These are phyloP conservation scores for Cinnamomum micranthum DNA, from an alignment of 164 flowering plant genomes.

Conservation along the genomic window DNA sequence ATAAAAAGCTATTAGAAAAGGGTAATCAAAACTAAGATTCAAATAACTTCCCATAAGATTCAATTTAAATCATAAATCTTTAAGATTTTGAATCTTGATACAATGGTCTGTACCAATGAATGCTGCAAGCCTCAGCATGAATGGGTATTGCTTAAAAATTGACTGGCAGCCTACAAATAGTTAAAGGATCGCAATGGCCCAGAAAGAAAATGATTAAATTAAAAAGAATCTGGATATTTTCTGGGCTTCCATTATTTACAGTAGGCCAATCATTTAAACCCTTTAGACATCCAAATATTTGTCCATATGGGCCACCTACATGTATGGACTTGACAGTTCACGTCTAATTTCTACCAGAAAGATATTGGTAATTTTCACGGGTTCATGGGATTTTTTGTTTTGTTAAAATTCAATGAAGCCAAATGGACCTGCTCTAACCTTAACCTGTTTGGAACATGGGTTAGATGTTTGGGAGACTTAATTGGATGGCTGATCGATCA, in stretches of 20 bases:
- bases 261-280: neutral
- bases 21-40: too few species aligned
- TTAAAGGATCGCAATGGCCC: neutral
- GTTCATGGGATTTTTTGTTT: neutral
- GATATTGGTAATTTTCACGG: neutral
- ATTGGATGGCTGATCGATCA: slow-evolving; percentile 94
- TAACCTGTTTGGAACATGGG: neutral
- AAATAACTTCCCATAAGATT: too few species aligned
- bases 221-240: neutral
- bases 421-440: neutral
- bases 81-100: too few species aligned
- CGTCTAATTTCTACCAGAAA: neutral
- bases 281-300: neutral
- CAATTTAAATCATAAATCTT: too few species aligned
- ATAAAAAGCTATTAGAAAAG: too few species aligned
- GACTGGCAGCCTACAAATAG: neutral
- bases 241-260: neutral
- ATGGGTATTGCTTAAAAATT: neutral
- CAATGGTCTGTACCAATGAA: neutral
- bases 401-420: neutral
- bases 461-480: slow-evolving; percentile 77
- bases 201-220: neutral
- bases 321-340: neutral
- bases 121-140: too few species aligned
- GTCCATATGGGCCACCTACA: neutral